phyloP scores from a whole-genome alignment of 176 grass and related monocot genomes.

The Avena insularis region DNA sequence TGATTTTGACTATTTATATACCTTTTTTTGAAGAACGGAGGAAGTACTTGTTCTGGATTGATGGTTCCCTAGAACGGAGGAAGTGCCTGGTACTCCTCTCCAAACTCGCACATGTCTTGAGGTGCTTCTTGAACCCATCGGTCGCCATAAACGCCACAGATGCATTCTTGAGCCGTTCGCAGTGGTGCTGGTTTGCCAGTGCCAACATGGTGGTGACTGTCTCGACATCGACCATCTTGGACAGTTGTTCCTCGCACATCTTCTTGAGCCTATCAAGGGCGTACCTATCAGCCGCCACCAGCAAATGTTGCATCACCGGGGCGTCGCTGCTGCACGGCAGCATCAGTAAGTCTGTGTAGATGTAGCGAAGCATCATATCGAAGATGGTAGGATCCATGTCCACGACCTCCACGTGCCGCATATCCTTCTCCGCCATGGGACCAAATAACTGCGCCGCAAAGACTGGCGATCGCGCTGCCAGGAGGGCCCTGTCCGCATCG shows the following conservation, averaged over 20 bases:
- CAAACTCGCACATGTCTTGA: not conserved
- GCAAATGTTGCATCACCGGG: constrained; percentile 6
- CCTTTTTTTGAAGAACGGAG: no score
- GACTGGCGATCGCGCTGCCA: constrained; percentile 17
- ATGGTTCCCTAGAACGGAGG: no score
- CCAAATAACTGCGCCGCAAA: constrained; percentile 17
- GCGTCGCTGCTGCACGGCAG: not conserved
- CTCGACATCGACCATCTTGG: not conserved
- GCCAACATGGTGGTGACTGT: not conserved
- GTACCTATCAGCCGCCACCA: not conserved
- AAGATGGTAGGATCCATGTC: constrained; percentile 35
- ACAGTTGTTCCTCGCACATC: not conserved
- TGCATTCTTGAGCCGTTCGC: not conserved
- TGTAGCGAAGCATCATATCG: constrained; percentile 33
- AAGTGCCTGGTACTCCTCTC: no score
- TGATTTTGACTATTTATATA: no score
- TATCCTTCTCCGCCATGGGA: constrained; percentile 6
- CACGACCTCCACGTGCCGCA: not conserved
- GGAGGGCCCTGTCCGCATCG: not conserved
- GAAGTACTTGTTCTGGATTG: no score
- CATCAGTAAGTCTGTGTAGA: constrained; percentile 8
- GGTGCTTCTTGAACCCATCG: not conserved
- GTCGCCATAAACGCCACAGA: not conserved
- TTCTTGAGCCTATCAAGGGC: not conserved
- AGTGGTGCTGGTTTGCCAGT: not conserved